Evolutionary conservation across 441 rosid species (phyloP).

Genomic region (Manihot esculenta): DNA sequence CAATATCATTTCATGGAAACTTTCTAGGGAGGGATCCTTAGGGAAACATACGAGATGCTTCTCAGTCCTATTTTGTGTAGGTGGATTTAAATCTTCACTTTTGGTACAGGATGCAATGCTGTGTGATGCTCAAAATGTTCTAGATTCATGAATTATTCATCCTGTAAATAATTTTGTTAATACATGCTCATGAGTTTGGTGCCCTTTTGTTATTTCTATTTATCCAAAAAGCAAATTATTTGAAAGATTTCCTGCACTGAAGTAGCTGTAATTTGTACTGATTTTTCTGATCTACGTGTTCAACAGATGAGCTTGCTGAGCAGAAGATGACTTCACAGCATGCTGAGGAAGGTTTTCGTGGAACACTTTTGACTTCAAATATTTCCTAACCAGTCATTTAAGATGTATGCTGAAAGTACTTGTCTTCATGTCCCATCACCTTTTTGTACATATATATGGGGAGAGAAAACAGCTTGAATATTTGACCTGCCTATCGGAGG

Average conservation of each 20-base stretch:
- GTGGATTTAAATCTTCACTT: not conserved
- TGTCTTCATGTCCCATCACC: constrained; percentile 17
- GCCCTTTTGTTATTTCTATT: not conserved
- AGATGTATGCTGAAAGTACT: constrained; percentile 23
- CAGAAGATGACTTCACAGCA: constrained; percentile 55
- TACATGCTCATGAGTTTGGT: not conserved
- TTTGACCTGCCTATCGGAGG: constrained; percentile 31
- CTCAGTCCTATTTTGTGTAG: not conserved
- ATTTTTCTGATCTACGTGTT: constrained; percentile 24
- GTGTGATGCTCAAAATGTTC: not conserved
- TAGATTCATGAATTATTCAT: not conserved
- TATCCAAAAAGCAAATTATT: not conserved
- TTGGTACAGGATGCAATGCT: not conserved
- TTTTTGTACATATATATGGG: constrained; percentile 39
- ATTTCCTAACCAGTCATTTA: constrained; percentile 64
- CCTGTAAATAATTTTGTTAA: not conserved
- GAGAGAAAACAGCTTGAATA: constrained; percentile 18
- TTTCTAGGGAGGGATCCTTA: not conserved
- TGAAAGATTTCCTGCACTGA: not conserved
- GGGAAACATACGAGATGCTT: not conserved
- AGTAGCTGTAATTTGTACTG: not conserved
- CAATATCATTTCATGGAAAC: not conserved
- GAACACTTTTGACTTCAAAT: constrained; percentile 75
- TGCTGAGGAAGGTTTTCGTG: constrained; percentile 87
- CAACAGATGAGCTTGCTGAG: constrained; percentile 81